Conservation (phyloP, 805 yeast genomes). For the Brettanomyces bruxellensis region DNA sequence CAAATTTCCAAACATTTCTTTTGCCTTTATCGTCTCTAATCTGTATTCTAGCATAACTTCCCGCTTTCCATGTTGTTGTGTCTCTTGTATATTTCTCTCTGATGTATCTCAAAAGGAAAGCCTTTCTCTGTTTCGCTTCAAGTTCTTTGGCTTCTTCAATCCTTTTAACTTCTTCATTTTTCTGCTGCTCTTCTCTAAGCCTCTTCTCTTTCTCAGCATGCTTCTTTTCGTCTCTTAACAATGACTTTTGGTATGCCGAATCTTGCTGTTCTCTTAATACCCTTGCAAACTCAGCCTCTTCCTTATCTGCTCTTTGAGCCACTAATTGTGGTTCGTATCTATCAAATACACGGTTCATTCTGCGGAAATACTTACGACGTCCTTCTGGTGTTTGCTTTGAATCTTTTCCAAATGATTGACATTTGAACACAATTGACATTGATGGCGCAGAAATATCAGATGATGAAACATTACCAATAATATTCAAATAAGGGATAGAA, state of each 20-base stretch:
- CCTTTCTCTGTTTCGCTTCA: constrained; percentile 12
- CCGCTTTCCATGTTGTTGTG: constrained; percentile 15
- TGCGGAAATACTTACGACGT: constrained; percentile 25
- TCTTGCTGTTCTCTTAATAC: constrained; percentile 57
- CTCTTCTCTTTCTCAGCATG: constrained; percentile 32
- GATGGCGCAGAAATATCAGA: constrained; percentile 39
- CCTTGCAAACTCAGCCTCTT: constrained; percentile 51
- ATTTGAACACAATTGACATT: constrained; percentile 39
- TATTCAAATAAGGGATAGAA: constrained; percentile 45
- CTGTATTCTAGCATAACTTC: constrained; percentile 35
- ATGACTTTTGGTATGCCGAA: constrained; percentile 52
- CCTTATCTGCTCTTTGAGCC: constrained; percentile 49
- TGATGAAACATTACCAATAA: constrained; percentile 48
- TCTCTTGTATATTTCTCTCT: constrained; percentile 2
- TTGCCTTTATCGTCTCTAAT: constrained; percentile 48
- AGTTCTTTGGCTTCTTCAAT: constrained; percentile 10
- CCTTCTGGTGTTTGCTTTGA: constrained; percentile 4
- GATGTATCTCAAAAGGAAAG: constrained; percentile 9
- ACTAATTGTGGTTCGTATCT: constrained; percentile 54
- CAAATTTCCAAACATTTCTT: constrained; percentile 36
- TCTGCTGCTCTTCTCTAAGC: constrained; percentile 13
- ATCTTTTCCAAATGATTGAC: constrained; percentile 20
- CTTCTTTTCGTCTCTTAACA: constrained; percentile 47
- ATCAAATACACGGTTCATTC: constrained; percentile 34
- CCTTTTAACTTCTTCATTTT: constrained; percentile 10